Evolutionary conservation across 2,329 filamentous ascomycete species (phyloP).

Genomic region (Clonostachys rhizophaga): DNA sequence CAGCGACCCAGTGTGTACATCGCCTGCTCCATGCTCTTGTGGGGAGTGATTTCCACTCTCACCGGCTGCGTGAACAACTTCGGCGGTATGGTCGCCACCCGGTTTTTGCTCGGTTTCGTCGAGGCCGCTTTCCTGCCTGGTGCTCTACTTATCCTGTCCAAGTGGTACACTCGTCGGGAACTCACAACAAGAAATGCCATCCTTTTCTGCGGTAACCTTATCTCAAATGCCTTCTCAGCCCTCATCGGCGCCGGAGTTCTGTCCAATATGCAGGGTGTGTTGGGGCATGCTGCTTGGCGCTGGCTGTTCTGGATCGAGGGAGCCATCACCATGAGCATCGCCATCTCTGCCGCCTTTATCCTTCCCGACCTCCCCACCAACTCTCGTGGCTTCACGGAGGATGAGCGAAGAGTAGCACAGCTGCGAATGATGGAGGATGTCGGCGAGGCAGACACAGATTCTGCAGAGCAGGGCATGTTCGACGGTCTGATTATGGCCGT

Average conservation of each 20-base stretch:
- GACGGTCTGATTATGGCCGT: slow-evolving; percentile 53
- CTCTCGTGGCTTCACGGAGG: slow-evolving; percentile 51
- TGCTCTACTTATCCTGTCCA: slow-evolving; percentile 24
- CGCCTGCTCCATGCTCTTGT: slow-evolving; percentile 31
- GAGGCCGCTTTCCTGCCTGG: slow-evolving; percentile 34
- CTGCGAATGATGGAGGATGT: slow-evolving; percentile 53
- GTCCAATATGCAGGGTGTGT: slow-evolving; percentile 49
- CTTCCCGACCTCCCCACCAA: slow-evolving; percentile 52
- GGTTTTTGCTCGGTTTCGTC: slow-evolving; percentile 32
- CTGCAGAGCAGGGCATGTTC: slow-evolving; percentile 39
- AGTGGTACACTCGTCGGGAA: slow-evolving; percentile 24
- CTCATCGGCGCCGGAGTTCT: slow-evolving; percentile 55
- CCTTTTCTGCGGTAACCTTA: slow-evolving; percentile 54
- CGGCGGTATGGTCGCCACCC: slow-evolving; percentile 22
- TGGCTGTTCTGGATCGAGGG: slow-evolving; percentile 61
- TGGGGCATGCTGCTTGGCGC: slow-evolving; percentile 52
- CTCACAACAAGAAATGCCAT: slow-evolving; percentile 42
- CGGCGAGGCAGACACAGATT: slow-evolving; percentile 49
- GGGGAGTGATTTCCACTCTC: slow-evolving; percentile 28
- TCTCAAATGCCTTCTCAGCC: slow-evolving; percentile 56
- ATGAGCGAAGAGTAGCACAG: slow-evolving; percentile 51
- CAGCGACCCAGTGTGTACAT: slow-evolving; percentile 38
- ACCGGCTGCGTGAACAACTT: slow-evolving; percentile 28
- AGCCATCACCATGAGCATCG: slow-evolving; percentile 41
- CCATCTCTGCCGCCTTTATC: slow-evolving; percentile 39